phyloP scores from a whole-genome alignment of 208 protist species.

The Trypanosoma theileri region DNA sequence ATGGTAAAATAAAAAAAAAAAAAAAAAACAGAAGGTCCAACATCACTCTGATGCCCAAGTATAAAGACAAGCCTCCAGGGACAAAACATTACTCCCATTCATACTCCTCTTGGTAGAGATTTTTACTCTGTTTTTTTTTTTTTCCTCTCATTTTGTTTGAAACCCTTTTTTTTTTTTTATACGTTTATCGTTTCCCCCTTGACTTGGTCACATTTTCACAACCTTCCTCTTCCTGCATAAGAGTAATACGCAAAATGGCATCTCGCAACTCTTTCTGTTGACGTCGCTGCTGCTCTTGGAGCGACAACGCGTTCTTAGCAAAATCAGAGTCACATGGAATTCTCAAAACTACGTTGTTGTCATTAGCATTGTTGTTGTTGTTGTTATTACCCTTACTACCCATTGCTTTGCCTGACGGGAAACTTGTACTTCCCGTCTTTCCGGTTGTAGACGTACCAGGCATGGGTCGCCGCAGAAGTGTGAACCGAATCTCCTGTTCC shows the following conservation, averaged over 20 bases:
- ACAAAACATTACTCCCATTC: too few species aligned
- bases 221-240: slow-evolving; percentile 21
- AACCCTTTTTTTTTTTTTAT: background rate
- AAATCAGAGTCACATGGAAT: slow-evolving; percentile 19
- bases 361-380: background rate
- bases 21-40: too few species aligned
- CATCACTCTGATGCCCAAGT: too few species aligned
- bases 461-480: slow-evolving; percentile 13
- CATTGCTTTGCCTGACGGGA: background rate
- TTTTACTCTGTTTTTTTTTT: background rate
- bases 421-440: background rate
- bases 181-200: slow-evolving; percentile 3
- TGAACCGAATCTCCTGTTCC: slow-evolving; percentile 11
- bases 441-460: background rate
- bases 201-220: background rate
- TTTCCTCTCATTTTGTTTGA: background rate
- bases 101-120: too few species aligned
- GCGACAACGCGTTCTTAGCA: slow-evolving; percentile 15
- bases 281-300: slow-evolving; percentile 17
- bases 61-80: too few species aligned
- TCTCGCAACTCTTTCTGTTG: slow-evolving; percentile 27
- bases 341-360: background rate
- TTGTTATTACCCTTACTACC: background rate
- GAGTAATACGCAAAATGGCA: slow-evolving; percentile 25
- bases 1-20: too few species aligned